These are phyloP conservation scores for Rhododendron vialii DNA, from an alignment of 148 eudicot genomes.

Conservation along the genomic window DNA sequence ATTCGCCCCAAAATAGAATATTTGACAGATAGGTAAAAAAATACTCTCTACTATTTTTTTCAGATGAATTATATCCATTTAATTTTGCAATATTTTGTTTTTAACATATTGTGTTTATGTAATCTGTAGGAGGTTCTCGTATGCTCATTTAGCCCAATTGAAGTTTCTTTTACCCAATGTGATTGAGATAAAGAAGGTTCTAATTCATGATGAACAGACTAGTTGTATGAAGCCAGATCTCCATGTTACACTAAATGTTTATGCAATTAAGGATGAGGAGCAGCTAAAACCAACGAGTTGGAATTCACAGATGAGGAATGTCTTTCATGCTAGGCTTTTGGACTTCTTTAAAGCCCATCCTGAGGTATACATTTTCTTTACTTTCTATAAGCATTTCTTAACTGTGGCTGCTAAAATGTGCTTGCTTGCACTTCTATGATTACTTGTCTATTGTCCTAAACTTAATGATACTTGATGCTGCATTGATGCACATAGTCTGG, in stretches of 20 bases:
- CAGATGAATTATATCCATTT: background rate
- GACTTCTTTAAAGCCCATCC: constrained; percentile 43
- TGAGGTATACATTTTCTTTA: constrained; percentile 36
- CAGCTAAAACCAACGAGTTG: constrained; percentile 30
- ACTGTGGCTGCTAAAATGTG: background rate
- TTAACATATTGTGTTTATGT: background rate
- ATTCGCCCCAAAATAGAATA: constrained; percentile 51
- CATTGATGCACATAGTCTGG: background rate
- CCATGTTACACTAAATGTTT: constrained; percentile 37
- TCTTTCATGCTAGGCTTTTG: constrained; percentile 50
- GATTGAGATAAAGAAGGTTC: constrained; percentile 52
- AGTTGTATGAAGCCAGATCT: constrained; percentile 76
- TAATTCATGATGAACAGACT: constrained; percentile 54
- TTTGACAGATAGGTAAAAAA: constrained; percentile 63
- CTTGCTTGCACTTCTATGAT: constrained; percentile 20
- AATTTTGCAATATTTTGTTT: background rate
- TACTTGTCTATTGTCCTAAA: constrained; percentile 34
- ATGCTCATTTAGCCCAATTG: constrained; percentile 64
- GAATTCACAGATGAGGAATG: constrained; percentile 34
- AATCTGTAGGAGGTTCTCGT: constrained; percentile 56
- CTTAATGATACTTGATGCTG: constrained; percentile 34
- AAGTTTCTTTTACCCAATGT: constrained; percentile 70
- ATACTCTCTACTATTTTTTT: background rate
- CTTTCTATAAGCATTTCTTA: constrained; percentile 3
- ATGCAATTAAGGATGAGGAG: constrained; percentile 29